These are phyloP conservation scores for Pestalotiopsis sp. DNA, from an alignment of 2,329 filamentous ascomycete species.

Conservation along the genomic window DNA sequence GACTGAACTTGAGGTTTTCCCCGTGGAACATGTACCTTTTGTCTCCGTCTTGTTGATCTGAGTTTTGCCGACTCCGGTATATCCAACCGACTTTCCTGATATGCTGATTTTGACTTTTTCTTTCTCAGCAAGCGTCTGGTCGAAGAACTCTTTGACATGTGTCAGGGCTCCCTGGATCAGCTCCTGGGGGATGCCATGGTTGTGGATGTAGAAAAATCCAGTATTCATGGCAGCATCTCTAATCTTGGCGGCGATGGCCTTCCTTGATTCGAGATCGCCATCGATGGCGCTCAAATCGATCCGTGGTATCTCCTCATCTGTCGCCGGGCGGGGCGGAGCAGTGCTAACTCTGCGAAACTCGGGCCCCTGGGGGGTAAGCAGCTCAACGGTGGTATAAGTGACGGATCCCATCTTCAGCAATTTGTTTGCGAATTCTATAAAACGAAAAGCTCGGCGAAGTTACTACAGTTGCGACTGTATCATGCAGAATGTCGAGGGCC, in stretches of 20 bases:
- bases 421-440: no score
- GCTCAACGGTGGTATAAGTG: slow-evolving; percentile 38
- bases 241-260: slow-evolving; percentile 38
- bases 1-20: slow-evolving; percentile 25
- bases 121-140: slow-evolving; percentile 25
- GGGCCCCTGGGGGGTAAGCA: slow-evolving; percentile 44
- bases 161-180: slow-evolving; percentile 31
- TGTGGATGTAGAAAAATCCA: slow-evolving; percentile 46
- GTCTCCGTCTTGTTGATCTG: slow-evolving; percentile 28
- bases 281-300: slow-evolving; percentile 42
- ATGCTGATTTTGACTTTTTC: slow-evolving; percentile 31
- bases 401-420: slow-evolving; percentile 12
- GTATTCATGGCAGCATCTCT: slow-evolving; percentile 29
- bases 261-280: slow-evolving; percentile 35
- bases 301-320: slow-evolving; percentile 44
- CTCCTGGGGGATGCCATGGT: slow-evolving; percentile 29
- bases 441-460: no score
- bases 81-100: slow-evolving; percentile 37
- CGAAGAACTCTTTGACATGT: slow-evolving; percentile 23
- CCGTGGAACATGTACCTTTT: slow-evolving; percentile 35
- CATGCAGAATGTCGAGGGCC: neutral
- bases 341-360: slow-evolving; percentile 44
- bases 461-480: no score
- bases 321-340: slow-evolving; percentile 39
- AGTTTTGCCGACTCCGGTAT: slow-evolving; percentile 39